Base-by-base conservation (phyloP, 495 filamentous ascomycete species). In the Aspergillus coremiiformis region DNA sequence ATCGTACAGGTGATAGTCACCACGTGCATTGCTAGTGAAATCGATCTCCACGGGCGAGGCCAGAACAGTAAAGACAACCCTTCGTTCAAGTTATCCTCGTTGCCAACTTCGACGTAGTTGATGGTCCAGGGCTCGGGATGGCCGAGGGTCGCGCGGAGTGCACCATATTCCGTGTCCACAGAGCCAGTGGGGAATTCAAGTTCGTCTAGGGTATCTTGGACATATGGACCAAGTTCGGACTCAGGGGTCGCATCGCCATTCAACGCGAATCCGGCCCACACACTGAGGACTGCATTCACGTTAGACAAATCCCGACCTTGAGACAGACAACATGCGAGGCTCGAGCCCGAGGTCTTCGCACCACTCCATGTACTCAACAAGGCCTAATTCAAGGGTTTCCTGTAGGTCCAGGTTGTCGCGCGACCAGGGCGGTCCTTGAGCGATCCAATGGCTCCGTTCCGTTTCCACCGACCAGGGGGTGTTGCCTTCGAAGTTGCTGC, bases 371-470 rank as follows among this genome's bases (percentile, higher is more conserved):
- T 84, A 86, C 61, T 86, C 84, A 9, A 68, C 55, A 22, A 76
- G 53, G 14, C 84, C 84, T 6, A 86, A 56, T 12, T 81, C 83
- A 47, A 77, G 65, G 12, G 77, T 82, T 27, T 81, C 74, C 23
- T 74, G 49, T 84, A 85, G n/a, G 60, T 57, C 84, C 83, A 86
- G 27, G 76, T 71, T 17, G 77, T 81, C 1, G 75, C 69, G 41
- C 78, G 77, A 42, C 83, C 83, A 4, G 82, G 80, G 4, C 84
- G 72, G 47, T 84, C 68, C 41, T 72, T 84, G 17, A 87, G 71
- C 0, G 78, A 76, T 1, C 84, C 84, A 44, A 87, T 76, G 2
- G 82, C 84, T 55, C 83, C 75, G 51, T 84, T 82, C 84, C 84
- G 87, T 49, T 82, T 78, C 82, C 83, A 87, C 51, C 73, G 69